A percentile compares a stretch with the other conserved stretches of the same genome.
These are phyloP conservation scores for Babesia gibsoni DNA, from an alignment of 169 alveolate species.

Conservation along the genomic window DNA sequence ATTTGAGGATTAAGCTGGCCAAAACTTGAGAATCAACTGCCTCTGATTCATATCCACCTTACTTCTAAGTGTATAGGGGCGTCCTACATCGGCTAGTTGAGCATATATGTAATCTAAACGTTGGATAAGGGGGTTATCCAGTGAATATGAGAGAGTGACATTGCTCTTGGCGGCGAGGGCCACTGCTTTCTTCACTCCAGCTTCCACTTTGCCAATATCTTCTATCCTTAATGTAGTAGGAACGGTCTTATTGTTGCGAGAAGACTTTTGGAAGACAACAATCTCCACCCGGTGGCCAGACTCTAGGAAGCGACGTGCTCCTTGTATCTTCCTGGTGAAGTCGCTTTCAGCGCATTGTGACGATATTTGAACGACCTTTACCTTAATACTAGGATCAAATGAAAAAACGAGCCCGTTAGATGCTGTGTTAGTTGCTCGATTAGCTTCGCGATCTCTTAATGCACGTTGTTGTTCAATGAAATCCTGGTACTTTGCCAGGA, in stretches of 20 bases:
- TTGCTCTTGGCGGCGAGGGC: background rate
- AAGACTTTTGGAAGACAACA: conserved; percentile 31
- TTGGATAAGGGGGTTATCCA: conserved; percentile 28
- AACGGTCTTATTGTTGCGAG: background rate
- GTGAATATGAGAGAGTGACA: conserved; percentile 2
- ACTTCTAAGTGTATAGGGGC: conserved; percentile 53
- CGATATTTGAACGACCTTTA: conserved; percentile 55
- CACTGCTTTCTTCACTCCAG: background rate
- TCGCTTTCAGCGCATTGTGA: conserved; percentile 46
- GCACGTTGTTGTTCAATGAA: conserved; percentile 21
- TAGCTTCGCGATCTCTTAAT: background rate
- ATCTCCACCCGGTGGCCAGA: conserved; percentile 59
- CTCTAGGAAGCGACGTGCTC: conserved; percentile 36
- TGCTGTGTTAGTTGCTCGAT: background rate
- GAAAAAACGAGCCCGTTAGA: background rate
- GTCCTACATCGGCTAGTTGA: conserved; percentile 43
- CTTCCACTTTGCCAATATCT: background rate
- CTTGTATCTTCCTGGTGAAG: conserved; percentile 39
- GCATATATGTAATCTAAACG: conserved; percentile 56
- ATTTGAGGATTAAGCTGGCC: conserved; percentile 29
- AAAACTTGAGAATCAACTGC: conserved; percentile 52
- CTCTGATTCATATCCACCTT: conserved; percentile 40
- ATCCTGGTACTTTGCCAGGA: conserved; percentile 25
- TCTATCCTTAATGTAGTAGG: background rate
- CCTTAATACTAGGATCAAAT: conserved; percentile 62